A percentile compares a stretch with the other conserved stretches of the same genome.
Conservation (phyloP, 1,139 yeast genomes). For the Blastobotrys persicus region DNA sequence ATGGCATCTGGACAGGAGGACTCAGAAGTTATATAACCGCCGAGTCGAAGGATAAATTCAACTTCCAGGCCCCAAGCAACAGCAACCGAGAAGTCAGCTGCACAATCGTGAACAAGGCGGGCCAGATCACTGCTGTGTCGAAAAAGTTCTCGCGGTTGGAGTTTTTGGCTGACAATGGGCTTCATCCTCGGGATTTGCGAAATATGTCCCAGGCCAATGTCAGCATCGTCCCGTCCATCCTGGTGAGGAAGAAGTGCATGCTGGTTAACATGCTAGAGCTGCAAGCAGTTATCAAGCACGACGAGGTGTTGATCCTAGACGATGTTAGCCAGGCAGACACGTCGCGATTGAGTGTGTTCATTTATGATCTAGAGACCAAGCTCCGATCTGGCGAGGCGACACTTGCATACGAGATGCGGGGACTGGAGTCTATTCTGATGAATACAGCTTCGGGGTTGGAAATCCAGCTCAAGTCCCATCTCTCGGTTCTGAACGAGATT, state of each 20-base stretch:
- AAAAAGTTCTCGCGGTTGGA: constrained; percentile 69
- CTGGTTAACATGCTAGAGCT: constrained; percentile 76
- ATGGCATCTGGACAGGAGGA: not conserved
- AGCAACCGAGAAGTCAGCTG: constrained; percentile 43
- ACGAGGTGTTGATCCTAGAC: constrained; percentile 78
- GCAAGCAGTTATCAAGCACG: constrained; percentile 76
- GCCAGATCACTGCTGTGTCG: constrained; percentile 68
- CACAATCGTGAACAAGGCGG: constrained; percentile 71
- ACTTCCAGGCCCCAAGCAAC: constrained; percentile 17
- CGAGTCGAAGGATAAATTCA: constrained; percentile 17
- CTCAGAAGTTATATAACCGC: not conserved
- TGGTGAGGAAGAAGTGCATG: constrained; percentile 77
- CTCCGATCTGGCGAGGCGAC: constrained; percentile 23
- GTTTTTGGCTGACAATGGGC: constrained; percentile 66
- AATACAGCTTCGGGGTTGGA: constrained; percentile 79
- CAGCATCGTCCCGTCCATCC: constrained; percentile 82
- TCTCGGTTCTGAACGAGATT: constrained; percentile 64
- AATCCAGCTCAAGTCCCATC: constrained; percentile 72
- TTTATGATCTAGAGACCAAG: constrained; percentile 80
- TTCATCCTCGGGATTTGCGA: constrained; percentile 77
- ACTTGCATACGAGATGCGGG: constrained; percentile 72
- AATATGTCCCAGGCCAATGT: constrained; percentile 83
- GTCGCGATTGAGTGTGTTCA: constrained; percentile 63
- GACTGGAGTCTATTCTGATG: constrained; percentile 79
- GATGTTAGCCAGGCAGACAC: constrained; percentile 53